phyloP scores from a whole-genome alignment of 192 early-diverging fungal genomes.

The Entomortierella lignicola region DNA sequence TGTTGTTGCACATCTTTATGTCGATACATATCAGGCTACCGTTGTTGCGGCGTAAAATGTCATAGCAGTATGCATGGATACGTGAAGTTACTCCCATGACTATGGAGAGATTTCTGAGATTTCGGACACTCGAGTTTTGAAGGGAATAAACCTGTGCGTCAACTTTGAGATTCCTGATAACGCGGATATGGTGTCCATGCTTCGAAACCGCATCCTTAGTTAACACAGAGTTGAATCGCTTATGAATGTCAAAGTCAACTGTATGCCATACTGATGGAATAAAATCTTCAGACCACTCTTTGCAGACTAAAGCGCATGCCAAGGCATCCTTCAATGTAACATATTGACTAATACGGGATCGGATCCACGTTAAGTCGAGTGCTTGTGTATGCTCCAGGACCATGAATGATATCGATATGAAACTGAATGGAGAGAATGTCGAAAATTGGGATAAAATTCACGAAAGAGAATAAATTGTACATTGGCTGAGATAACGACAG shows the following conservation, averaged over 20 bases:
- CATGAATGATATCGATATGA: too few relatives aligned
- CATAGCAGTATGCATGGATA: neutral
- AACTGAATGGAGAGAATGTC: too few relatives aligned
- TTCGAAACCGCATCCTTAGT: neutral
- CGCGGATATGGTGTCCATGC: too few relatives aligned
- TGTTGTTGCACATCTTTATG: neutral
- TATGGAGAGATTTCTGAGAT: too few relatives aligned
- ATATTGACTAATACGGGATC: neutral
- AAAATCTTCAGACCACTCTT: constrained; percentile 5
- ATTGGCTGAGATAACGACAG: too few relatives aligned
- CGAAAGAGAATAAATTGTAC: too few relatives aligned
- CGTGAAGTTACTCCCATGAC: too few relatives aligned
- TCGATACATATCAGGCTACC: neutral
- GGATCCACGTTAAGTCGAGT: neutral
- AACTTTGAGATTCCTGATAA: too few relatives aligned
- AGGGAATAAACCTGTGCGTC: too few relatives aligned
- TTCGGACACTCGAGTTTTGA: too few relatives aligned
- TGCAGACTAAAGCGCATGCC: constrained; percentile 1
- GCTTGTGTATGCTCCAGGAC: neutral
- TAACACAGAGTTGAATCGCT: neutral
- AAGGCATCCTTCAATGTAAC: constrained; percentile 4
- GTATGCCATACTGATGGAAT: neutral
- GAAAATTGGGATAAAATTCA: too few relatives aligned
- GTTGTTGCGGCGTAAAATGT: neutral
- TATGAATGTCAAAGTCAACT: constrained; percentile 1